phyloP scores from a whole-genome alignment of 2,329 filamentous ascomycete genomes.

The Aspergillus terreus region DNA sequence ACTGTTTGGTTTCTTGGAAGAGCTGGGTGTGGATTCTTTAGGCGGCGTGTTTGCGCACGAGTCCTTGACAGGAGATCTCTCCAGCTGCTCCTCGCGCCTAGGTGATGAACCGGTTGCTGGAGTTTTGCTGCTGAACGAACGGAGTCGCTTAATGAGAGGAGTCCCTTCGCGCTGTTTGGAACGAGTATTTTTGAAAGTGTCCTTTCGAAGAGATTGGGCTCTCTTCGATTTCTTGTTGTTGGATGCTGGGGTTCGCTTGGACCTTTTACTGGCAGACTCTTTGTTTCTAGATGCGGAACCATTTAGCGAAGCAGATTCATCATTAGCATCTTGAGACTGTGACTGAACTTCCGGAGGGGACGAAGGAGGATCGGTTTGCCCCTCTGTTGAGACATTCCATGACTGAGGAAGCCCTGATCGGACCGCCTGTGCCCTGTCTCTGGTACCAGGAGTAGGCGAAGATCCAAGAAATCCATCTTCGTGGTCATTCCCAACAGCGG shows the following conservation, averaged over 20 bases:
- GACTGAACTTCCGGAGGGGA: constrained; percentile 32
- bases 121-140: constrained; percentile 21
- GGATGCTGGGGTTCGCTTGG: constrained; percentile 7
- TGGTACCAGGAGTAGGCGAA: constrained; percentile 50
- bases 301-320: constrained; percentile 4
- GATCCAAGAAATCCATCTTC: constrained; percentile 48
- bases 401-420: constrained; percentile 32
- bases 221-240: constrained; percentile 6
- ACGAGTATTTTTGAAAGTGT: neutral
- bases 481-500: constrained; percentile 33
- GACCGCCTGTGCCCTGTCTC: constrained; percentile 23
- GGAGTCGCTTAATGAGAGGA: constrained; percentile 18
- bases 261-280: constrained; percentile 5
- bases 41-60: neutral
- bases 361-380: constrained; percentile 30
- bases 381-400: constrained; percentile 25
- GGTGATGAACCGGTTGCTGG: constrained; percentile 5
- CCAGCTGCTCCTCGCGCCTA: neutral
- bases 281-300: constrained; percentile 7
- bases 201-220: neutral
- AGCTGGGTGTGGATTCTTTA: neutral
- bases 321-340: constrained; percentile 18
- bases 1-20: neutral
- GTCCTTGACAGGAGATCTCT: constrained; percentile 5
- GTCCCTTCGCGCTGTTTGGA: neutral